Percentiles rank a stretch among this genome's conserved stretches.
These are phyloP conservation scores for Coniochaeta sp. DNA, from an alignment of 2,329 filamentous ascomycete genomes.

Conservation along the genomic window DNA sequence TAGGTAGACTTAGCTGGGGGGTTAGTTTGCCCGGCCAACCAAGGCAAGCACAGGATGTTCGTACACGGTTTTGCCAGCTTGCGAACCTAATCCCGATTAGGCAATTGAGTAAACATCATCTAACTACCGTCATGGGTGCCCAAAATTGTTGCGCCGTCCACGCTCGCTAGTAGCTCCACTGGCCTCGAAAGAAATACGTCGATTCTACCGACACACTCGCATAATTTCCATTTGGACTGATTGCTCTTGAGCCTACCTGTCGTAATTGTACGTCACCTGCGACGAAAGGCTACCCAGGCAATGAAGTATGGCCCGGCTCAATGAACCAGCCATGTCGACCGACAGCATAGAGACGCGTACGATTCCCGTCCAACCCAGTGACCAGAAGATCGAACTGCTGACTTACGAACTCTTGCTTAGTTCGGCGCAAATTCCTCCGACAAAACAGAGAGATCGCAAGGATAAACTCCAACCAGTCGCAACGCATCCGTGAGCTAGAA, in stretches of 20 bases:
- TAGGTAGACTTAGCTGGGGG: too few relatives aligned
- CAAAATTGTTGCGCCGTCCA: conserved; percentile 10
- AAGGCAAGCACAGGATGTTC: too few relatives aligned
- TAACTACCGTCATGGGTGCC: conserved; percentile 4
- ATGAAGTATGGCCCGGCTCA: conserved; percentile 69
- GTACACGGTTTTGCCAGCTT: background rate
- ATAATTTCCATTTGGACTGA: background rate
- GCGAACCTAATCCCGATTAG: conserved; percentile 11
- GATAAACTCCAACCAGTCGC: conserved; percentile 68
- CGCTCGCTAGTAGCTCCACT: background rate
- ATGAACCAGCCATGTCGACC: conserved; percentile 61
- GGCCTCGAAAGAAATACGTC: background rate
- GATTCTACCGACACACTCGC: background rate
- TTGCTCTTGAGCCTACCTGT: background rate
- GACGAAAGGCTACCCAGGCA: conserved; percentile 11
- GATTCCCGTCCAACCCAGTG: conserved; percentile 18
- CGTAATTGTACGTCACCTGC: conserved; percentile 3
- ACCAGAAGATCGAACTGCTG: conserved; percentile 11
- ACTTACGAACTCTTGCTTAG: conserved; percentile 32
- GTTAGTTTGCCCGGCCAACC: conserved; percentile 13
- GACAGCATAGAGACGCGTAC: conserved; percentile 66
- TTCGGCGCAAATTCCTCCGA: conserved; percentile 70
- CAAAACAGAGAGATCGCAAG: conserved; percentile 81
- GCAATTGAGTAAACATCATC: conserved; percentile 18
- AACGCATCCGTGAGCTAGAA: conserved; percentile 70